Evolutionary conservation across 257 asterid species (phyloP), one percentile per base, ranked within the genome.

Genomic region (Catharanthus roseus): DNA sequence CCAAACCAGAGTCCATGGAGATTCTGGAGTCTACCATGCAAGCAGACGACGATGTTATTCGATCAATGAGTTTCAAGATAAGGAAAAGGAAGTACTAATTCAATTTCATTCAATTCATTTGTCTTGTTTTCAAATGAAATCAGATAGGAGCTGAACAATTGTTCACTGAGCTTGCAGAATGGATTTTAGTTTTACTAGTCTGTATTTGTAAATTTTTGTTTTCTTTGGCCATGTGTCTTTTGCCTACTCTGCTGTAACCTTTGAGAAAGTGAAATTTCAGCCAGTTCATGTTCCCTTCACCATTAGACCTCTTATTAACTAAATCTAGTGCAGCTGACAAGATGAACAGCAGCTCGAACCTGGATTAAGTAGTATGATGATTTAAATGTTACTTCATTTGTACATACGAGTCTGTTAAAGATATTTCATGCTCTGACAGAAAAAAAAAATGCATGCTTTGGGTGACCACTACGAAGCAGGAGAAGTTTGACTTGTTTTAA

Each of bases 51-150:
- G 85, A 95, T 66, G 91, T 87, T 71, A 85, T 95, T 70, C 85
- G 97, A 16, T 88, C 96, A 5, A 78, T 87, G 82, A 86, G 78
- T 79, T 95, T 91, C 88, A 95, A 91, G 89, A 76, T 88, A 10
- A 81, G 91, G 87, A 95, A 88, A 74, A 89, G 96, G 81, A 95
- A 86, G 80, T 31, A 76, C 69, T 74, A 62, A 63, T 55, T 54
- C 58, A 58, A 3, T 39, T 71, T 73, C 65, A 24, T 50, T 73
- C 51, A 1, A 9, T 68, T 74, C 13, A 53, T 63, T 60, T 36
- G 54, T 64, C 61, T 67, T 56, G 73, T 62, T 78, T 47, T 39
- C 47, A 68, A 62, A 75, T 50, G 72, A 60, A 68, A 39, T 68
- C 63, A 15, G 42, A 49, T 41, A 18, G 77, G 77, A 21, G 18